phyloP scores from a whole-genome alignment of 208 protist species.

The Leishmania guyanensis region DNA sequence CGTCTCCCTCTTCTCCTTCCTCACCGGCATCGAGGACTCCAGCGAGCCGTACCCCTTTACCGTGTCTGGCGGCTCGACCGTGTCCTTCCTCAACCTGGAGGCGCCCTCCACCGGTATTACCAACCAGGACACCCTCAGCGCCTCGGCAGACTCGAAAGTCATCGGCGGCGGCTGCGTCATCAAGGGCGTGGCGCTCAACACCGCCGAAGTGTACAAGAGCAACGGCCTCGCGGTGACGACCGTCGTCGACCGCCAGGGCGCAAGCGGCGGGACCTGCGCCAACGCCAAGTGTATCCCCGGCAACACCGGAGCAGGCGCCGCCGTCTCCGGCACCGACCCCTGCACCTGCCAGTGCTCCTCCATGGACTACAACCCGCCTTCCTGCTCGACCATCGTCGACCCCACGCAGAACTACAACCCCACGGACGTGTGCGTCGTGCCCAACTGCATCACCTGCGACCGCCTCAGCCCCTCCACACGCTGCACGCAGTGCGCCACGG shows the following conservation, averaged over 20 bases:
- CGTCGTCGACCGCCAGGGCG: conserved; percentile 8
- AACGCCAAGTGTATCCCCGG: conserved; percentile 16
- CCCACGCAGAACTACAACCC: conserved; percentile 12
- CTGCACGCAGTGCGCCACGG: background rate
- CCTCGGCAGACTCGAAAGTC: background rate
- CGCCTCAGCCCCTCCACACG: background rate
- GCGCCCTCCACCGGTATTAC: background rate
- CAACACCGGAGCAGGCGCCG: background rate
- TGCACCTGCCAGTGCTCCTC: conserved; percentile 17
- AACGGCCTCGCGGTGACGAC: background rate
- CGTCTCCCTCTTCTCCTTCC: conserved; percentile 15
- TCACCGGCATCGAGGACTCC: background rate
- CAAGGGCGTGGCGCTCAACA: background rate
- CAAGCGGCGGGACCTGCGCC: conserved; percentile 5
- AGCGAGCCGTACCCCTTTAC: background rate
- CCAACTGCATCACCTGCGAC: conserved; percentile 6
- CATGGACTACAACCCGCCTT: conserved; percentile 5
- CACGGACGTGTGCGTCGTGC: background rate
- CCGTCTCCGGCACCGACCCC: background rate
- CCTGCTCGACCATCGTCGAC: conserved; percentile 1
- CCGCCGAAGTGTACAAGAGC: background rate
- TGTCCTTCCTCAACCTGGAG: conserved; percentile 5
- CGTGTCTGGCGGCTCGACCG: conserved; percentile 6
- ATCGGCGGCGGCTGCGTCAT: conserved; percentile 5
- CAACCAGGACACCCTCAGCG: background rate